A percentile compares a stretch with the other conserved stretches of the same genome.
These are phyloP conservation scores for Botrytis paeoniae DNA, from an alignment of 2,329 filamentous ascomycete species.

Conservation along the genomic window DNA sequence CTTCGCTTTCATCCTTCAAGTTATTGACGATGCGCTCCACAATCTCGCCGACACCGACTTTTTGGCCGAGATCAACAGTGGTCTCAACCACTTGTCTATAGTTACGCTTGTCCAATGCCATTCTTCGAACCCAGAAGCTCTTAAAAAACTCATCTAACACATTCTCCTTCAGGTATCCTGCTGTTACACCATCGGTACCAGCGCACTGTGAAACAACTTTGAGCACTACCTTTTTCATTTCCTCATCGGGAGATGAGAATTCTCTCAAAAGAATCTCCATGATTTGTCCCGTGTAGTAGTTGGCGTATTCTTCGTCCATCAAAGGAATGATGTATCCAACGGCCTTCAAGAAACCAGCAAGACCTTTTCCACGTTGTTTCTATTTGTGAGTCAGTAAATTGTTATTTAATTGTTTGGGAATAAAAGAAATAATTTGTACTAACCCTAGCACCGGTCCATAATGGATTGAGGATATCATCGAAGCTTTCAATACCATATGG, in stretches of 20 bases:
- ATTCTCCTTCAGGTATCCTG: slow-evolving; percentile 90
- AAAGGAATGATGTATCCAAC: slow-evolving; percentile 97
- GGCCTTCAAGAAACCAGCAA: slow-evolving; percentile 94
- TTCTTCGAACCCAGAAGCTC: slow-evolving; percentile 95
- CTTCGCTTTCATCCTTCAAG: slow-evolving; percentile 95
- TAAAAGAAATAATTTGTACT: background rate
- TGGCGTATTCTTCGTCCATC: slow-evolving; percentile 99
- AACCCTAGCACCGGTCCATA: slow-evolving; percentile 76
- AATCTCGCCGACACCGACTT: slow-evolving; percentile 96
- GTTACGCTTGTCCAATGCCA: slow-evolving; percentile 96
- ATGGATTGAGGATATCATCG: slow-evolving; percentile 92
- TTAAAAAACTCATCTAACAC: slow-evolving; percentile 97
- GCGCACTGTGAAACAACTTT: slow-evolving; percentile 97
- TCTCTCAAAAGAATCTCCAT: slow-evolving; percentile 98
- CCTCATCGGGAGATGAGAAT: slow-evolving; percentile 94
- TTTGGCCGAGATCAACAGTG: slow-evolving; percentile 93
- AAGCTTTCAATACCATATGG: slow-evolving; percentile 99
- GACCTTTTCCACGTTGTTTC: slow-evolving; percentile 96
- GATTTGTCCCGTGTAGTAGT: slow-evolving; percentile 97
- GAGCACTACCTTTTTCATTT: slow-evolving; percentile 99
- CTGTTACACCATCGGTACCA: slow-evolving; percentile 89
- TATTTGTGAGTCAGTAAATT: background rate
- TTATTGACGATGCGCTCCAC: slow-evolving; percentile 90
- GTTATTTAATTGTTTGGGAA: background rate
- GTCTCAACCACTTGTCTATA: slow-evolving; percentile 98